phyloP scores from a whole-genome alignment of 805 yeast species.

The Wickerhamomyces strasburgensis region DNA sequence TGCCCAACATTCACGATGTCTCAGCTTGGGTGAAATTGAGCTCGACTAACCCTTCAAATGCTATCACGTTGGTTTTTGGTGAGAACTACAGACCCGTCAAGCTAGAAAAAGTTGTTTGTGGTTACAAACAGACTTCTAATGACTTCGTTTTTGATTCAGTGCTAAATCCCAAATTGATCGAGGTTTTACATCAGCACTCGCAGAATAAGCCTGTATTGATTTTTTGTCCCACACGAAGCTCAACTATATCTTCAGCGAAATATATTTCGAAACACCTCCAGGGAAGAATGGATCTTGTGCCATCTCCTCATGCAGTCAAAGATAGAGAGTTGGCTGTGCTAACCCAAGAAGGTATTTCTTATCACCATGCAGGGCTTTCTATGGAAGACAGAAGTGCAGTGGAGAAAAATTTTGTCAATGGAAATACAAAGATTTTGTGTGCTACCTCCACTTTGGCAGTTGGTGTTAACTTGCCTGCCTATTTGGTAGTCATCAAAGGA shows the following conservation, averaged over 20 bases:
- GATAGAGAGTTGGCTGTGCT: conserved; percentile 28
- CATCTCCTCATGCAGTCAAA: conserved; percentile 4
- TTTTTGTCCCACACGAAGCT: conserved; percentile 50
- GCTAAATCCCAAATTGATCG: conserved; percentile 37
- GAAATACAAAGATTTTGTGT: conserved; percentile 41
- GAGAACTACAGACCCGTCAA: conserved; percentile 43
- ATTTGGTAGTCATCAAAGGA: conserved; percentile 55
- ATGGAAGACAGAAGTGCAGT: conserved; percentile 40
- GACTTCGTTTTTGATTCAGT: conserved; percentile 43
- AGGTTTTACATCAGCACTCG: conserved; percentile 35
- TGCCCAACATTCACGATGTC: conserved; percentile 46
- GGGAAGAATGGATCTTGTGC: not conserved
- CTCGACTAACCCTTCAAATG: conserved; percentile 19
- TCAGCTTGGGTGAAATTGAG: conserved; percentile 38
- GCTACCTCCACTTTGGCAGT: conserved; percentile 58
- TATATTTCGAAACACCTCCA: conserved; percentile 26
- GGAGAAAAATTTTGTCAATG: conserved; percentile 40
- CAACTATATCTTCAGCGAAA: conserved; percentile 43
- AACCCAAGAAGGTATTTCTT: conserved; percentile 38
- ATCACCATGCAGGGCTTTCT: conserved; percentile 56
- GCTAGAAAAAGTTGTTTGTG: conserved; percentile 38
- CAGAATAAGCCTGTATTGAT: conserved; percentile 40
- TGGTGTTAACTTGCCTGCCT: conserved; percentile 60
- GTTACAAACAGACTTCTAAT: conserved; percentile 36
- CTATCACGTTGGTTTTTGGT: conserved; percentile 38